Evolutionary conservation across 2,329 filamentous ascomycete species (phyloP).

Genomic region (Akanthomyces dipterigenus): DNA sequence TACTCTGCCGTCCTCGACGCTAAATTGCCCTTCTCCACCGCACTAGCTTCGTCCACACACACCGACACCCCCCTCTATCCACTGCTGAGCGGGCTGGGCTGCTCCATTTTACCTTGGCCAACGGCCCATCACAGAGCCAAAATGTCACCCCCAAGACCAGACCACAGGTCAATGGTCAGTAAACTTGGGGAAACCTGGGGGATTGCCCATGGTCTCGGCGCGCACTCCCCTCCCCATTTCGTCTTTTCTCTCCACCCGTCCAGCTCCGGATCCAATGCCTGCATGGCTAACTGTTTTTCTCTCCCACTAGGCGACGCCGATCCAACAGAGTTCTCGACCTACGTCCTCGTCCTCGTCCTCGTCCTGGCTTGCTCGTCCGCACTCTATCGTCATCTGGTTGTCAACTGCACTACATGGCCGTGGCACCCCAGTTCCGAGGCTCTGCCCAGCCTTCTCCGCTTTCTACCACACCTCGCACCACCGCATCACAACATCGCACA

Average conservation of each 20-base stretch:
- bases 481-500: neutral
- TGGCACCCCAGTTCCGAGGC: constrained; percentile 1
- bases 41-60: neutral
- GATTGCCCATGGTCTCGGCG: constrained; percentile 3
- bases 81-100: neutral
- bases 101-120: neutral
- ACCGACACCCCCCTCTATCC: neutral
- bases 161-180: neutral
- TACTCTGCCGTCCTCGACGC: neutral
- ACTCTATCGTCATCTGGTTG: neutral
- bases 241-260: neutral
- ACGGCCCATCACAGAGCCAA: neutral
- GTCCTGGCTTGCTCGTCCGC: neutral
- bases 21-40: neutral
- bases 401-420: neutral
- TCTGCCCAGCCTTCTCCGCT: constrained; percentile 3
- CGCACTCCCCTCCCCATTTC: neutral
- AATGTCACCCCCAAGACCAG: neutral
- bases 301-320: neutral
- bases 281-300: neutral
- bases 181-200: constrained; percentile 12
- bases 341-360: constrained; percentile 1
- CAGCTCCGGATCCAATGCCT: neutral
- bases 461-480: neutral
- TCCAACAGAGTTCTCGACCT: constrained; percentile 9